Evolutionary conservation across 2,329 filamentous ascomycete species (phyloP).

Genomic region (Pseudogymnoascus sp.): DNA sequence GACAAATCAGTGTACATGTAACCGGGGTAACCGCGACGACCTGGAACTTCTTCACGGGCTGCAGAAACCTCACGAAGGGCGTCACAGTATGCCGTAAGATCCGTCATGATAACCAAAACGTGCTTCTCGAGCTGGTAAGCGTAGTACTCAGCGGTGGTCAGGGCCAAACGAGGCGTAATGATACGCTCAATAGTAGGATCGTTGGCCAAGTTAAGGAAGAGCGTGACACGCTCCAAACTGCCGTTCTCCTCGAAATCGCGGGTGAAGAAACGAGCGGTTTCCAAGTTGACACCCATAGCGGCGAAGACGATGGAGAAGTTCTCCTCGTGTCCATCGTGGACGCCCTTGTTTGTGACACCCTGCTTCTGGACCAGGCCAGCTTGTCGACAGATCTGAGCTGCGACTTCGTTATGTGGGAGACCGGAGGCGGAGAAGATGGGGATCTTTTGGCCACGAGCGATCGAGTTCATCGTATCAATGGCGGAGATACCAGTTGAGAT

Average conservation of each 20-base stretch:
- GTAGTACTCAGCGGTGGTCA: constrained; percentile 99
- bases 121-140: constrained; percentile 99
- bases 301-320: constrained; percentile 99
- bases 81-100: constrained; percentile 96
- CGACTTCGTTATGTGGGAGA: constrained; percentile 99
- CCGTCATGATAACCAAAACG: constrained; percentile 96
- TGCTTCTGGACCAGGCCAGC: constrained; percentile 76
- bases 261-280: constrained; percentile 97
- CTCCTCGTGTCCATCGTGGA: constrained; percentile 94
- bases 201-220: constrained; percentile 98
- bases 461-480: constrained; percentile 97
- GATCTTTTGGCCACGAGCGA: constrained; percentile 98
- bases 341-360: constrained; percentile 79
- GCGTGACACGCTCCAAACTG: constrained; percentile 90
- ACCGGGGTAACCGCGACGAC: constrained; percentile 98
- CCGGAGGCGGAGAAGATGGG: constrained; percentile 97
- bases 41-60: constrained; percentile 95
- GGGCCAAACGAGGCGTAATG: constrained; percentile 94
- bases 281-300: constrained; percentile 99
- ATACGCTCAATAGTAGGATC: constrained; percentile 99
- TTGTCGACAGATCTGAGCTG: constrained; percentile 96
- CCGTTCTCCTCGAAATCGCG: constrained; percentile 99
- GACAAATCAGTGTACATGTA: constrained; percentile 99
- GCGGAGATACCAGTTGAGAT: constrained; percentile 98
- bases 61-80: constrained; percentile 97